These are phyloP conservation scores for Saturnispora ahearnii DNA, from an alignment of 805 yeast species.

Conservation along the genomic window DNA sequence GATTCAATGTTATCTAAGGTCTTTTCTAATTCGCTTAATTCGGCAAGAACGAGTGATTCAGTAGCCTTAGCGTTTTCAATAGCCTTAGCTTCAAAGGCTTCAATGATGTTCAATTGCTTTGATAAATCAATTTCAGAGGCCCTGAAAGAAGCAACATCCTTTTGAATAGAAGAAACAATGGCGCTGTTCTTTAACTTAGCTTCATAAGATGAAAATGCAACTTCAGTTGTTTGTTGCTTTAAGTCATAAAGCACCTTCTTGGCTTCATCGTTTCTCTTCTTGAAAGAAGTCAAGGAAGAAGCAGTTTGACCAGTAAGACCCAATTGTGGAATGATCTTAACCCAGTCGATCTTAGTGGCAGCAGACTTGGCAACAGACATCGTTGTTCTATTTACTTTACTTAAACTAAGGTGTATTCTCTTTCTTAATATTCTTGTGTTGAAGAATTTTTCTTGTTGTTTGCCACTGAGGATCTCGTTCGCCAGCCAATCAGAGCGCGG, in stretches of 20 bases:
- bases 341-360: constrained; percentile 83
- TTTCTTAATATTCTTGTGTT: background rate
- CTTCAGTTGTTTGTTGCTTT: constrained; percentile 60
- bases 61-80: constrained; percentile 91
- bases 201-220: constrained; percentile 79
- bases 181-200: constrained; percentile 70
- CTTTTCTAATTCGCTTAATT: constrained; percentile 74
- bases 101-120: constrained; percentile 85
- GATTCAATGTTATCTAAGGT: constrained; percentile 90
- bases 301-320: constrained; percentile 94
- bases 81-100: constrained; percentile 91
- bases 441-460: background rate
- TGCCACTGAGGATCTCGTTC: background rate
- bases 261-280: constrained; percentile 98
- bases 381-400: background rate
- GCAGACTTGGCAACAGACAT: constrained; percentile 20
- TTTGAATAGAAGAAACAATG: constrained; percentile 73
- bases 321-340: constrained; percentile 75
- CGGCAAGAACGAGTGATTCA: constrained; percentile 79
- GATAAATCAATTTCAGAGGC: constrained; percentile 81
- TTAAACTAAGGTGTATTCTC: background rate
- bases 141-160: constrained; percentile 63
- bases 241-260: constrained; percentile 69
- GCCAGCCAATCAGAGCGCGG: background rate
- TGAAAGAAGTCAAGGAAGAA: constrained; percentile 73